Evolutionary conservation across 2,329 filamentous ascomycete species (phyloP), one percentile per base, ranked within the genome.

Genomic region (Helotiales sp.): DNA sequence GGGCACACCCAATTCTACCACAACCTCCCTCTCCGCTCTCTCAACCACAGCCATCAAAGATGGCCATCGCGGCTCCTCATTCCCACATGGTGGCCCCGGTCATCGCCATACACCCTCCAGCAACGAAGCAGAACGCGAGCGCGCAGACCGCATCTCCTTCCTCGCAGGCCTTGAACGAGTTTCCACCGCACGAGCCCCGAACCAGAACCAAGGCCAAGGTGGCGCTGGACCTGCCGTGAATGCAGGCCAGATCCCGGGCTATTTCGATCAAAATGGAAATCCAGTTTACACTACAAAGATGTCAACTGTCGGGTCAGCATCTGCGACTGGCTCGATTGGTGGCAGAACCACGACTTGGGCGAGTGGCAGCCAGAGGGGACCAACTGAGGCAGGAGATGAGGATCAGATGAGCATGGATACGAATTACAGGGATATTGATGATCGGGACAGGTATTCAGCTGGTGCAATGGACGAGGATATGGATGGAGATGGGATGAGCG

Each of bases 31-130:
- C 69, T 96, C 91, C 25, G 88, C 92, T 38, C 83, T 98, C 48
- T 96, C 91, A 15, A 97, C 93, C 17, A 95, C 91, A 12, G 93
- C 93, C 52, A 96, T 96, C 80, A 96, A 97, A 75, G 93, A 98
- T 72, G 93, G 93, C 67, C 91, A 97, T 70, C 90, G 91, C 60
- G 93, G 93, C 63, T 86, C 92, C 70, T 81, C 88, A 27, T 84
- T 86, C 27, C 81, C 86, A 55, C 79, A 82, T 56, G 73, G 80
- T 67, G 76, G 84, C 71, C 73, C 84, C 66, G 75, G 82, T 67
- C 77, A 86, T 72, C 75, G 85, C 68, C 79, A 83, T 66, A 77
- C 81, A 65, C 74, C 84, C 6, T 88, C 86, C 19, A 83, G 84
- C 54, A 88, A 84, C 64, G 93, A 88, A 68, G 86, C 95, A 60